Evolutionary conservation across 2,329 filamentous ascomycete genomes (phyloP), one percentile per base, ranked within the genome.

Genomic region (Arthroderma uncinatum): DNA sequence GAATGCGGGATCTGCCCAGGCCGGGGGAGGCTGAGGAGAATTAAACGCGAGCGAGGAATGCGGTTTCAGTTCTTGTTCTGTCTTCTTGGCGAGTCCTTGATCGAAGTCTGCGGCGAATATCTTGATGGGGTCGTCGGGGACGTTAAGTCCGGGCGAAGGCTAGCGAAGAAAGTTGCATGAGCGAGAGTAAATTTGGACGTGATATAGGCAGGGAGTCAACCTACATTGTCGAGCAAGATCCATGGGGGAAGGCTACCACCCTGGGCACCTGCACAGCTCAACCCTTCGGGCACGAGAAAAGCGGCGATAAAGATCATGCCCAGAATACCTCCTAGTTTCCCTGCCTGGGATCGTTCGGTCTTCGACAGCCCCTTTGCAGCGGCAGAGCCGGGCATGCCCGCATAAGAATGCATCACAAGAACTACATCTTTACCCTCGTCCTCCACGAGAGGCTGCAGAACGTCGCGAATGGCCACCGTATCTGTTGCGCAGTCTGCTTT

Each of bases 331-430:
- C 50, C 50, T 9, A 19, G 50, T 30, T 54, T 47, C 28, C 58
- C 57, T 25, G n/a, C 7, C 16, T 25, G 34, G 7, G 19, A 4
- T 8, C 50, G 54, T 34, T 60, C 53, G 9, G 40, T 47, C 21
- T 56, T 56, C 16, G 55, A 54, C 1, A 69, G 58, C 1, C 67
- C 71, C 14, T 61, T 59, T 4, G 70, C 58, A 2, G 66, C 70
- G 39, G 63, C 66, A 25, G 62, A 61, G 0, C 62, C 63, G 2
- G 69, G 59, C 1, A 69, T 61, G 16, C 69, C 70, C 16, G 66
- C 64, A 64, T 72, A 74, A n/a, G 68, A 71, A 56, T 74, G 71
- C 30, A 65, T 60, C 2, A 71, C 57, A 9, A 73, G 61, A 9
- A 73, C 54, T 6, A 73, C 68, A 42, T 72, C 67, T 34, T 69